phyloP scores from a whole-genome alignment of 768 basidiomycete genomes.

The Tulasnella calospora region DNA sequence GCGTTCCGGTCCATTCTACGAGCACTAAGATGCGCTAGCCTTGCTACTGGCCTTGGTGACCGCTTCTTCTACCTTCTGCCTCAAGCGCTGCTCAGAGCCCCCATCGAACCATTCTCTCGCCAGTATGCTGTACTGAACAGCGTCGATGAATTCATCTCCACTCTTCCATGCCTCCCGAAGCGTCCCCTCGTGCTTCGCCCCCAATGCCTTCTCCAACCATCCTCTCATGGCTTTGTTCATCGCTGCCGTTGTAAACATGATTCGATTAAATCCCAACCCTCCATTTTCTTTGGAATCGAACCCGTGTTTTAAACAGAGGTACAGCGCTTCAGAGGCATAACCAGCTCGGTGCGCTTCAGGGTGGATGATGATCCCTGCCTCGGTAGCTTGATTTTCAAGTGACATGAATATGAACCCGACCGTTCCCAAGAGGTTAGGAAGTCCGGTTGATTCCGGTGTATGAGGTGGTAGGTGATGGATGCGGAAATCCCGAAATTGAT shows the following conservation, averaged over 20 bases:
- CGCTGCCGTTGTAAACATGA: conserved; percentile 15
- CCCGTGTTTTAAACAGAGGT: conserved; percentile 16
- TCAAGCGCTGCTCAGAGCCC: not conserved
- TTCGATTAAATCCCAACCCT: conserved; percentile 19
- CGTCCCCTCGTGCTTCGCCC: conserved; percentile 17
- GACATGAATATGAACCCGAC: conserved; percentile 14
- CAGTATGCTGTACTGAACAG: conserved; percentile 18
- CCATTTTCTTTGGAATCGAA: conserved; percentile 6
- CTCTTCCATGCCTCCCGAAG: conserved; percentile 26
- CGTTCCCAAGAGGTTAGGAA: conserved; percentile 14
- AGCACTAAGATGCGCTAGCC: not conserved
- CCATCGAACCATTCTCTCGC: conserved; percentile 12
- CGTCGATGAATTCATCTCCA: conserved; percentile 15
- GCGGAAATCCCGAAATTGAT: conserved; percentile 17
- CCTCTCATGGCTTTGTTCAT: conserved; percentile 22
- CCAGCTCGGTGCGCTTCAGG: conserved; percentile 20
- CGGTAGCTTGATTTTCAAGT: not conserved
- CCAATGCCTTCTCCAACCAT: conserved; percentile 20
- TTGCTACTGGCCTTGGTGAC: not conserved
- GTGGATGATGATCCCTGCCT: conserved; percentile 20
- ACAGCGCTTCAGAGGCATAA: conserved; percentile 21
- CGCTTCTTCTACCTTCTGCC: not conserved
- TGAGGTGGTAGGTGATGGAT: not conserved
- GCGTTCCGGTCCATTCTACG: not conserved
- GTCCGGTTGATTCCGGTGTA: not conserved